These are phyloP conservation scores for Mycena filopes DNA, from an alignment of 768 basidiomycete species.

Conservation along the genomic window DNA sequence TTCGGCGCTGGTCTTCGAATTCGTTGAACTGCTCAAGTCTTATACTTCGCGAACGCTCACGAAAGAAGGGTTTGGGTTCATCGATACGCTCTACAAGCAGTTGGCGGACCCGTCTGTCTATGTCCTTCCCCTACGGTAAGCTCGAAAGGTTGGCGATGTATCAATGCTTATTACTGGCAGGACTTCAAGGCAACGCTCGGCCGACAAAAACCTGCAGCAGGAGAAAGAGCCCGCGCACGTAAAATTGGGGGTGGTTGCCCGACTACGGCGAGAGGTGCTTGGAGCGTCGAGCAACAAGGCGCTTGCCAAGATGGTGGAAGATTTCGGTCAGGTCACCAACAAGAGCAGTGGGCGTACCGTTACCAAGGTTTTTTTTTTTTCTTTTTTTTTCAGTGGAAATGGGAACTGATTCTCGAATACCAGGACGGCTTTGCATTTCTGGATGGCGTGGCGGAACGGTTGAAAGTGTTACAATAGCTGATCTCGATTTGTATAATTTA, in stretches of 20 bases:
- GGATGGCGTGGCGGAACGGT: constrained; percentile 65
- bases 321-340: constrained; percentile 78
- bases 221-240: constrained; percentile 59
- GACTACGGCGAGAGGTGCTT: constrained; percentile 65
- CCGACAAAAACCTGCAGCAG: constrained; percentile 50
- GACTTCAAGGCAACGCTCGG: constrained; percentile 50
- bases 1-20: constrained; percentile 65
- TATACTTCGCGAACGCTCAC: constrained; percentile 60
- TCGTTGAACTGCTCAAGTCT: constrained; percentile 68
- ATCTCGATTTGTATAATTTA: constrained; percentile 24
- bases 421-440: constrained; percentile 77
- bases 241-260: constrained; percentile 69
- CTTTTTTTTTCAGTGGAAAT: too few relatives aligned
- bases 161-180: constrained; percentile 28
- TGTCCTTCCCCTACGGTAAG: constrained; percentile 63
- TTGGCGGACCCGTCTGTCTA: constrained; percentile 75
- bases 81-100: constrained; percentile 77
- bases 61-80: constrained; percentile 68
- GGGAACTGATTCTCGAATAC: too few relatives aligned
- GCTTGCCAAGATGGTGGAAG: constrained; percentile 72
- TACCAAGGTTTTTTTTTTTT: constrained; percentile 62
- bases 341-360: constrained; percentile 75
- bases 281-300: constrained; percentile 62
- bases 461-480: constrained; percentile 53
- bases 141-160: constrained; percentile 31